Percentiles rank a stretch among this genome's conserved stretches.
These are phyloP conservation scores for Trametes gibbosa DNA, from an alignment of 768 basidiomycete species.

Conservation along the genomic window DNA sequence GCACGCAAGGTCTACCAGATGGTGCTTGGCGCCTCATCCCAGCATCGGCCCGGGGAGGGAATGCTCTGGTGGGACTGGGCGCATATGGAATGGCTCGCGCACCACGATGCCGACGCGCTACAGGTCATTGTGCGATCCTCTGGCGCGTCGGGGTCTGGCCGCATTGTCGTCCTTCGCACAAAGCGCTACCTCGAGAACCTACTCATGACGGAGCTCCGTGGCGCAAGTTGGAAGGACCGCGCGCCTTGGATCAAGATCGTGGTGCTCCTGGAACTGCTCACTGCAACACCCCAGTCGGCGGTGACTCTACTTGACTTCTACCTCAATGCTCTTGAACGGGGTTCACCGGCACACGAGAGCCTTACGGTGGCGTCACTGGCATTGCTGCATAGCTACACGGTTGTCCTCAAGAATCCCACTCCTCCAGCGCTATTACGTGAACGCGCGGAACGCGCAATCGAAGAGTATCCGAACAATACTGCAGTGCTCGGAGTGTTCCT, in stretches of 20 bases:
- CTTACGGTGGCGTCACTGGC: slow-evolving; percentile 52
- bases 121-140: slow-evolving; percentile 54
- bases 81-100: slow-evolving; percentile 76
- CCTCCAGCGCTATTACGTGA: slow-evolving; percentile 59
- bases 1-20: slow-evolving; percentile 79
- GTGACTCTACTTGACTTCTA: slow-evolving; percentile 37
- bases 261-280: slow-evolving; percentile 63
- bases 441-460: slow-evolving; percentile 51
- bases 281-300: slow-evolving; percentile 41
- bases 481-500: slow-evolving; percentile 70
- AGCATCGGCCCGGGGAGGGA: slow-evolving; percentile 36
- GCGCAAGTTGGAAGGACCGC: slow-evolving; percentile 49
- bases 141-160: slow-evolving; percentile 49
- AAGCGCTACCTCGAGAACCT: slow-evolving; percentile 62
- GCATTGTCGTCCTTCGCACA: slow-evolving; percentile 57
- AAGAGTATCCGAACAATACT: slow-evolving; percentile 66
- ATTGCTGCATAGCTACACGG: slow-evolving; percentile 59
- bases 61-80: slow-evolving; percentile 82
- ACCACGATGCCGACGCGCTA: slow-evolving; percentile 47
- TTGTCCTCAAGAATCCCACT: slow-evolving; percentile 52
- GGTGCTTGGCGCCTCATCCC: slow-evolving; percentile 47
- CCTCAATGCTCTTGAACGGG: slow-evolving; percentile 23
- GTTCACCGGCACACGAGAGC: slow-evolving; percentile 45
- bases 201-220: slow-evolving; percentile 19
- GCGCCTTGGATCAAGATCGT: slow-evolving; percentile 66